Evolutionary conservation across 495 filamentous ascomycete genomes (phyloP), one percentile per base, ranked within the genome.

Genomic region (Penicillium psychrofluorescens): DNA sequence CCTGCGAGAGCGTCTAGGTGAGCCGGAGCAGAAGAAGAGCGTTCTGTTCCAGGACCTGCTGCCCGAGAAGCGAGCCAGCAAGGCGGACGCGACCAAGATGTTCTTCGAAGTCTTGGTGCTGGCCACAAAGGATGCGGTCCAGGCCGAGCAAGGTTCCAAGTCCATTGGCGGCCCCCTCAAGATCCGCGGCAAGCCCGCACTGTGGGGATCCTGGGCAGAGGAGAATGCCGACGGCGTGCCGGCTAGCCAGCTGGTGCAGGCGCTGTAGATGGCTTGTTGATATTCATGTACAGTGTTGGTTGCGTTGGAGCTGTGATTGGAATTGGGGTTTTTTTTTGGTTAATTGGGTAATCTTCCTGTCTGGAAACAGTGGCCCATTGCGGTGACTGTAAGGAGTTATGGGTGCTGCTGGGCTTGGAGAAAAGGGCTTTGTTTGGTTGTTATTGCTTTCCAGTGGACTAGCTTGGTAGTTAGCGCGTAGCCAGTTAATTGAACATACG

Each of bases 171-270:
- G 78, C 4, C 77, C 80, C 8, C 85, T 98, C 50, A 70, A 82
- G 34, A 84, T 98, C 38, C 76, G 85, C 40, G 86, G 82, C 45
- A 96, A 96, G 76, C 79, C 88, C 50, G 89, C 85, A 13, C 76
- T 98, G 22, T 98, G 92, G 91, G 92, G 91, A 27, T 78, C 81
- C 15, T 97, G 94, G 92, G 94, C 92, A 2, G 92, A 95, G 69
- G 80, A 81, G 43, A 84, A 84, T 54, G 84, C 85, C 39, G 83
- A 68, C 35, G 77, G 73, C 31, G 66, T 77, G 36, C 67, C 67
- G 36, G 22, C 22, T 22, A 58, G 49, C 48, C 64, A 70, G 39
- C 35, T 61, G 36, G 50, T 50, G 35, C 58, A 64, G 46, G 51
- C 52, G 40, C 53, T 46, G 51, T 59, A 55, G 57, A 63, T 22